phyloP scores from a whole-genome alignment of 2,329 filamentous ascomycete genomes.

The Penicillium expansum region DNA sequence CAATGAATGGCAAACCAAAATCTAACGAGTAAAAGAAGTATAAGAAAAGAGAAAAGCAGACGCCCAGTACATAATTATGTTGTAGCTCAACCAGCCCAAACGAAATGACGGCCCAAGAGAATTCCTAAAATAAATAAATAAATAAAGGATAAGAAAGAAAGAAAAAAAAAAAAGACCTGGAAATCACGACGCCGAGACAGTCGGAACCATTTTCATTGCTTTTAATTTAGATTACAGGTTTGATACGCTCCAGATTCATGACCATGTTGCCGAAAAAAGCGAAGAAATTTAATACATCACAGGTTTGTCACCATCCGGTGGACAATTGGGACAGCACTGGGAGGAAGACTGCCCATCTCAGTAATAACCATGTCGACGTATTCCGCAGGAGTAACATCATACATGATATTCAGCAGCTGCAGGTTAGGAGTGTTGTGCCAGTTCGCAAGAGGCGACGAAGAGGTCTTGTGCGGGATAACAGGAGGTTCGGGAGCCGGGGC shows the following conservation, averaged over 20 bases:
- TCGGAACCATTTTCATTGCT: neutral
- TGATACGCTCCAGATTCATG: constrained; percentile 1
- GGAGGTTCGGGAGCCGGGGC: constrained; percentile 24
- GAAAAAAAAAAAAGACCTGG: neutral
- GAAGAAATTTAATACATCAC: constrained; percentile 15
- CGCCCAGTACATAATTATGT: neutral
- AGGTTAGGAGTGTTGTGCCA: constrained; percentile 60
- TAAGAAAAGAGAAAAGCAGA: neutral
- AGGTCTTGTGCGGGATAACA: constrained; percentile 24
- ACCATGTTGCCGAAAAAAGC: neutral
- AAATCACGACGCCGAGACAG: neutral
- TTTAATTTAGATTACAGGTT: constrained; percentile 2
- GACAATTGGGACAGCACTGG: constrained; percentile 77
- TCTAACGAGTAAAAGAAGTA: neutral
- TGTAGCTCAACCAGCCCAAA: too few relatives aligned
- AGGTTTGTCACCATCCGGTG: constrained; percentile 56
- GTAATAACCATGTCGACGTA: constrained; percentile 87
- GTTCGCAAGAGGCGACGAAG: constrained; percentile 44
- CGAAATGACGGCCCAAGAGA: neutral
- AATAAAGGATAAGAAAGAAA: neutral
- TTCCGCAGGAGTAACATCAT: constrained; percentile 85
- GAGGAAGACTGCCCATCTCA: constrained; percentile 82
- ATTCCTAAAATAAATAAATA: neutral
- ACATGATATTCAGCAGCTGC: constrained; percentile 72
- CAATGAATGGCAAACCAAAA: neutral